These are phyloP conservation scores for Aspergillus japonicus DNA, from an alignment of 2,329 filamentous ascomycete species.

Conservation along the genomic window DNA sequence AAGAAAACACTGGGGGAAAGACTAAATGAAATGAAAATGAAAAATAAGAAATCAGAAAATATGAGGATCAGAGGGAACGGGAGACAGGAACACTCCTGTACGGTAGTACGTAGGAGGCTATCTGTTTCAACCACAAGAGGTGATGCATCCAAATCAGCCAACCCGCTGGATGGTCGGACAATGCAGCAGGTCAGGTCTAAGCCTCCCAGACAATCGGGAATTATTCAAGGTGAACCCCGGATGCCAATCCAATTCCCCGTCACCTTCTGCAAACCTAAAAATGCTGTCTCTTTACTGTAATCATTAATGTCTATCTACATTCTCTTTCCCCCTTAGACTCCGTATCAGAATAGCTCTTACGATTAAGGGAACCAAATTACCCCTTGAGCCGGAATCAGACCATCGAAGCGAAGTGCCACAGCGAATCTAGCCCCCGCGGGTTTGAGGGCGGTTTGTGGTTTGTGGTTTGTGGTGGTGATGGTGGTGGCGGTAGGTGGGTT, in stretches of 20 bases:
- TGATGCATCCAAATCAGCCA: background rate
- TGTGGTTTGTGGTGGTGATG: background rate
- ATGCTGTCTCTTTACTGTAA: background rate
- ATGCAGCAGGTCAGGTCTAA: background rate
- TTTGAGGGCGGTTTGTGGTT: background rate
- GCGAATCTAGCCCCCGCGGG: conserved; percentile 2
- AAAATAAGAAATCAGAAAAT: background rate
- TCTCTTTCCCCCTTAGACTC: background rate
- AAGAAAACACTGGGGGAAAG: background rate
- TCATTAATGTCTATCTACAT: background rate
- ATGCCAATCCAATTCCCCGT: background rate
- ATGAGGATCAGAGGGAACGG: background rate
- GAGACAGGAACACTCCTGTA: no score
- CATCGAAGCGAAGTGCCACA: conserved; percentile 1
- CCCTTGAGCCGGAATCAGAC: background rate
- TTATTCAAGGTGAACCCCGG: background rate
- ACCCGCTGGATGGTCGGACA: background rate
- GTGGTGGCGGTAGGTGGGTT: background rate
- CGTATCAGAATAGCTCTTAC: background rate
- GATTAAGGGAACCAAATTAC: background rate
- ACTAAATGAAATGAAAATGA: background rate
- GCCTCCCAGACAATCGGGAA: background rate
- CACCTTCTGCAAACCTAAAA: background rate
- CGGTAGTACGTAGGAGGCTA: background rate
- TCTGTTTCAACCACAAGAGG: background rate